Evolutionary conservation across 192 early-diverging fungal species (phyloP).

Genomic region (Umbelopsis sp.): DNA sequence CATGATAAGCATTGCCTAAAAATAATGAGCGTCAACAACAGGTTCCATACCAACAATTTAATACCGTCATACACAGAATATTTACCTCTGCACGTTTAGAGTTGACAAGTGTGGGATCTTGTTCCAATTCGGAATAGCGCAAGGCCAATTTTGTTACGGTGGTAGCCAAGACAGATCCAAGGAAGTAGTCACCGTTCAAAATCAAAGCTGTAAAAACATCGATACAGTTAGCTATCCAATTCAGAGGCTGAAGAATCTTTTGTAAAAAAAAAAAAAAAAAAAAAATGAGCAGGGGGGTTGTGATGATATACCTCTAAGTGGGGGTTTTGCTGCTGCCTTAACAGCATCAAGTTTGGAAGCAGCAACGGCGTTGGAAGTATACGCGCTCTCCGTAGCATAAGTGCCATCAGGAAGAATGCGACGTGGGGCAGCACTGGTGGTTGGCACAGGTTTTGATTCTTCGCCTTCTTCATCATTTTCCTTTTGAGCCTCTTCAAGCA

Average conservation of each 20-base stretch:
- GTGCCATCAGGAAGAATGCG: constrained; percentile 95
- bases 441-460: constrained; percentile 18
- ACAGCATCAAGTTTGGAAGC: constrained; percentile 49
- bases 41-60: background rate
- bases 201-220: constrained; percentile 78
- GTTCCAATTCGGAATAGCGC: constrained; percentile 62
- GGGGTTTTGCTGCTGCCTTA: constrained; percentile 67
- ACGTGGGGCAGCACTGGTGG: constrained; percentile 53
- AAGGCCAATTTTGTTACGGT: constrained; percentile 90
- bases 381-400: constrained; percentile 94
- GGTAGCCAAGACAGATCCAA: constrained; percentile 86
- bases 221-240: constrained; percentile 34
- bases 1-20: constrained; percentile 93
- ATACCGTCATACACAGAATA: background rate
- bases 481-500: constrained; percentile 70
- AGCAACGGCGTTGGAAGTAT: constrained; percentile 56
- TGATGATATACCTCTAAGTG: constrained; percentile 57
- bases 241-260: background rate
- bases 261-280: too few relatives aligned
- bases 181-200: constrained; percentile 91
- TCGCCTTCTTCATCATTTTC: constrained; percentile 49
- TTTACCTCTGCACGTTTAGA: constrained; percentile 82
- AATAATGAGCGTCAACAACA: background rate
- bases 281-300: background rate
- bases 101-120: constrained; percentile 63